Evolutionary conservation across 2,329 filamentous ascomycete species (phyloP), one percentile per base, ranked within the genome.

Genomic region (Fusarium luffae): DNA sequence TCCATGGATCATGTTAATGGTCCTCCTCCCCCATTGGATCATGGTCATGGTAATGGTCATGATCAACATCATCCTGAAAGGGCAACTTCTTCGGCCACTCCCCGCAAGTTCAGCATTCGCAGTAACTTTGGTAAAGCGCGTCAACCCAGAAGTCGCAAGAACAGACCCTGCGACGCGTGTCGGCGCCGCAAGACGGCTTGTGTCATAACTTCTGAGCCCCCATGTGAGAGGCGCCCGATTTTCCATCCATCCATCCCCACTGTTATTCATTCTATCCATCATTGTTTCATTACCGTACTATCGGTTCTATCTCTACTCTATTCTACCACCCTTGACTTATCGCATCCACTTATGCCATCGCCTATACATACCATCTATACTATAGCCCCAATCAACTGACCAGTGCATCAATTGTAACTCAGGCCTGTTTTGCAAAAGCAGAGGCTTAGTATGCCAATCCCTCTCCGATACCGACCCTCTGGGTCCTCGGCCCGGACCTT

Each of bases 111-210:
- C 70, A 79, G 77, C 62, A 79, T 82, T 52, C 79, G 81, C 61
- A 82, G 80, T 72, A 79, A 79, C 64, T 82, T 82, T 70, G 81
- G 81, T 61, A 75, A 74, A 46, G 77, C 81, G 21, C 74, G 81
- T 51, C 76, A 79, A 69, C 79, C 78, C 34, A 72, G 82, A 57
- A 84, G 83, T 71, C 80, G 82, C 60, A 84, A 84, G 74, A 82
- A 82, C 59, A 78, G 82, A 27, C 83, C 83, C 4, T 85, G 83
- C 63, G 83, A 84, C 72, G 77, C 78, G 13, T 84, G 83, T 66
- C 80, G 82, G 11, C 76, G 76, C 48, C 77, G 83, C 19, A 84
- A 84, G 74, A 83, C 82, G 43, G 83, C 81, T n/a, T 84, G 82
- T 69, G 79, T 84, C 10, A 84, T 85, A 57, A 78, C 80, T 30